Conservation (phyloP, 768 basidiomycete genomes). For the Lanmaoa rubissima region DNA sequence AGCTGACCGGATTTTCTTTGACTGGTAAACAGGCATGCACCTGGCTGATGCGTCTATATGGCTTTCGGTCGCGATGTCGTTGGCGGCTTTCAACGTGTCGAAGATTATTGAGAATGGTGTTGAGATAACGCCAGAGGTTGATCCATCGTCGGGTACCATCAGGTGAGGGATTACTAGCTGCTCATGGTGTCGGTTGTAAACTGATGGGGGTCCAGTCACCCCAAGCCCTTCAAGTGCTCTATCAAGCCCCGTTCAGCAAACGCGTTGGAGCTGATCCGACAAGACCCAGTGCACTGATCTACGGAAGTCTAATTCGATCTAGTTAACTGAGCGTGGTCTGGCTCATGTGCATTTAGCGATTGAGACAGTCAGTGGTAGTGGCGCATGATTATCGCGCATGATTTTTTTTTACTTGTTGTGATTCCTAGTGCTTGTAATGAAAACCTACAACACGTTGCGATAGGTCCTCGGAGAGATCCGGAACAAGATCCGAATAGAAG, state of each 20-base stretch:
- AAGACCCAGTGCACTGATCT: slow-evolving; percentile 35
- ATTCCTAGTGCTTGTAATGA: background rate
- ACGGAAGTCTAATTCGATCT: background rate
- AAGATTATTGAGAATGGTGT: slow-evolving; percentile 45
- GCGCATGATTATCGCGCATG: background rate
- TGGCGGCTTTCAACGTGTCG: slow-evolving; percentile 49
- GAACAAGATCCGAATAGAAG: background rate
- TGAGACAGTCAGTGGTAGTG: background rate
- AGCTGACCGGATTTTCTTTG: slow-evolving; percentile 2
- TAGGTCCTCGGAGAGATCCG: slow-evolving; percentile 4
- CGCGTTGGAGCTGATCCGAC: slow-evolving; percentile 51
- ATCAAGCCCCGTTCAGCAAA: slow-evolving; percentile 61
- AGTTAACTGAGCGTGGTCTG: background rate
- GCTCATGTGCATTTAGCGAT: background rate
- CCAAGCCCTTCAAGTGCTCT: slow-evolving; percentile 58
- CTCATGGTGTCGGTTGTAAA: background rate
- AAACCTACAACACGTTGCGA: background rate
- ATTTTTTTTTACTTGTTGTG: background rate
- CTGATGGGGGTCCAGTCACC: slow-evolving; percentile 41
- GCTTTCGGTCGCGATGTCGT: slow-evolving; percentile 41
- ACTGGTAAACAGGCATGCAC: slow-evolving; percentile 39
- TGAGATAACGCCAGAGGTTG: slow-evolving; percentile 52
- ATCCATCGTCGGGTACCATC: slow-evolving; percentile 61
- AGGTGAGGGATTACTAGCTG: slow-evolving; percentile 38
- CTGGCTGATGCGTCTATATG: slow-evolving; percentile 53